Base-by-base conservation (phyloP, 1,284 basidiomycete genomes). In the Pyrrhoderma noxium region DNA sequence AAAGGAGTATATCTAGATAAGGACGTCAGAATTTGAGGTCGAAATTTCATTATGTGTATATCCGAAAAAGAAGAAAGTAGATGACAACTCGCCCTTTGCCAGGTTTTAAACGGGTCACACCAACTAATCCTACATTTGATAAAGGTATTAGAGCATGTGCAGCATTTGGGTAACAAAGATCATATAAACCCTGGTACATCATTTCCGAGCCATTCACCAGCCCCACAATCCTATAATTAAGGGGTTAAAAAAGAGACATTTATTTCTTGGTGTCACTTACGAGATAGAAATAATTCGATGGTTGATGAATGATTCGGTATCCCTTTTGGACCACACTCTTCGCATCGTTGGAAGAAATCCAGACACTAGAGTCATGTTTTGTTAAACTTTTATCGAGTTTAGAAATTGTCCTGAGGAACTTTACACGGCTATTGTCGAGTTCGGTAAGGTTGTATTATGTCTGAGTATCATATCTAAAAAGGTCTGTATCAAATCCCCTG, bases 281-380 rank as follows among this genome's bases (percentile, higher is more conserved):
- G 14, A 85, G 70, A 63, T 85, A 84, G 62, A 82, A 79, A 63
- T 73, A 78, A 58, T 79, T 70, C 13, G 71, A 73, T 1, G 79
- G 67, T 2, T 77, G 73, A 54, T 80, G 76, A 41, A 83, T 65
- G 34, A 80, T 62, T 35, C 69, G 66, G 63, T 69, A 74, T 3
- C 79, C 76, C 53, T 72, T 69, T 38, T 74, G 59, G 0, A 72
- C 70, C 3, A 82, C 75, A 39, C 60, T 54, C 2, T 56, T 56
- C 1, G 70, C 70, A 49, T 72, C 67, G 8, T 60, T 59, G 3
- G 67, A 64, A n/a, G 65, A 64, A 21, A 70, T 68, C 77, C 77
- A 79, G 69, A 70, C 72, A 70, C 21, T 50, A 39, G n/a, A 42
- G 34, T 2, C 3, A 37, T 16, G 14, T n/a, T 25, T 18, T 22